Evolutionary conservation across 164 flowering plant species (phyloP), one percentile per base, ranked within the genome.

Genomic region (Stephania yunnanensis): DNA sequence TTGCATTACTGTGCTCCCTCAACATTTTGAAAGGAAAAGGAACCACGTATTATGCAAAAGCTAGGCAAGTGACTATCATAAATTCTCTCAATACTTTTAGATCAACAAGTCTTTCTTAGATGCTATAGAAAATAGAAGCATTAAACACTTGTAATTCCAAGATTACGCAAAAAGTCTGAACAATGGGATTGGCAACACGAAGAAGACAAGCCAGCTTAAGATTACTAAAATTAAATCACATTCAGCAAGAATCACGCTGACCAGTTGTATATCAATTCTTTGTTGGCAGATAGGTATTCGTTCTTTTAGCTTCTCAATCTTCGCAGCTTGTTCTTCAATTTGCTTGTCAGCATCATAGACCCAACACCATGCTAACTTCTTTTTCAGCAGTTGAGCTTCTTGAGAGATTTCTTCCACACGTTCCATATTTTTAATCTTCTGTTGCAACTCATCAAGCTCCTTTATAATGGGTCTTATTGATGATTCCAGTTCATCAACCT

Each of bases 291-390:
- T 70, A 42, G 99, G 97, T 68, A 92, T 80, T 6, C 93, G 91
- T n/a, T 83, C 86, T 78, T 89, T 89, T 42, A 88, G 81, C 83
- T 86, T 90, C 74, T 82, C 90, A 83, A 96, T 83, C 74, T 12
- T 82, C 64, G 70, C 84, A 74, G 22, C 80, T 74, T 88, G 90
- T 70, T 88, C 86, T 73, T 81, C 64, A 36, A 90, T 81, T 75
- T 89, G 82, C 77, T 72, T 85, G 72, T 94, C 94, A 46, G 85
- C 86, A 50, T 87, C 87, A 83, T 92, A 91, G 10, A 94, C 99
- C 88, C 85, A 86, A 48, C 92, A 81, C 99, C 99, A 96, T 4
- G 99, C 99, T 71, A 96, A 89, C 78, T 89, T 89, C 83, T 89
- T 90, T 74, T 75, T 91, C 64, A 94, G 66, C 63, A 79, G 87